Percentiles rank a stretch among this genome's conserved stretches.
Evolutionary conservation across 179 eudicot species (phyloP).

Genomic region (Pouteria campechiana): DNA sequence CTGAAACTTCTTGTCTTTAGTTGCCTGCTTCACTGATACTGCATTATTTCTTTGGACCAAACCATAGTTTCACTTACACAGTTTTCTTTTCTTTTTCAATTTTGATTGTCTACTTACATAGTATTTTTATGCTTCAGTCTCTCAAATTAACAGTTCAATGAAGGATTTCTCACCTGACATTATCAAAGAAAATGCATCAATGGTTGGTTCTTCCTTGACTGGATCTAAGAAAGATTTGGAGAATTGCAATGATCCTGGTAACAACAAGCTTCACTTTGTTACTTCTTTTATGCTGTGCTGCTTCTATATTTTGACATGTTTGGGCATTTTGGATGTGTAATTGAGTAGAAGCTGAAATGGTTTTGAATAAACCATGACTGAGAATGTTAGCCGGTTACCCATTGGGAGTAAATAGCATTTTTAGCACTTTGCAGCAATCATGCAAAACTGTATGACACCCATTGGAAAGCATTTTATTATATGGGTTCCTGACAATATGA

Average conservation of each 20-base stretch:
- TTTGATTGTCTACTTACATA: no score
- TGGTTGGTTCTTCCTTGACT: slow-evolving; percentile 48
- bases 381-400: neutral
- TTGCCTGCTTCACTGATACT: no score
- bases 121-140: no score
- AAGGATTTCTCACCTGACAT: slow-evolving; percentile 51
- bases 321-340: neutral
- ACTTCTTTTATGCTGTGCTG: neutral
- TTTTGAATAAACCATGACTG: no score
- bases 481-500: no score
- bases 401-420: neutral
- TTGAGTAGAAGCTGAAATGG: no score
- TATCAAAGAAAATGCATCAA: slow-evolving; percentile 41
- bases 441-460: neutral
- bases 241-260: slow-evolving; percentile 52
- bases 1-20: no score
- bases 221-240: slow-evolving; percentile 37
- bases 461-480: no score
- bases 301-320: neutral
- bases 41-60: no score
- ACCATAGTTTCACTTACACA: no score
- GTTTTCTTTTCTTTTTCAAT: no score
- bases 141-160: no score
- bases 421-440: neutral
- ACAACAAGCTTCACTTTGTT: neutral